Conservation (phyloP, 345 rosid genomes). For the Jatropha curcas region DNA sequence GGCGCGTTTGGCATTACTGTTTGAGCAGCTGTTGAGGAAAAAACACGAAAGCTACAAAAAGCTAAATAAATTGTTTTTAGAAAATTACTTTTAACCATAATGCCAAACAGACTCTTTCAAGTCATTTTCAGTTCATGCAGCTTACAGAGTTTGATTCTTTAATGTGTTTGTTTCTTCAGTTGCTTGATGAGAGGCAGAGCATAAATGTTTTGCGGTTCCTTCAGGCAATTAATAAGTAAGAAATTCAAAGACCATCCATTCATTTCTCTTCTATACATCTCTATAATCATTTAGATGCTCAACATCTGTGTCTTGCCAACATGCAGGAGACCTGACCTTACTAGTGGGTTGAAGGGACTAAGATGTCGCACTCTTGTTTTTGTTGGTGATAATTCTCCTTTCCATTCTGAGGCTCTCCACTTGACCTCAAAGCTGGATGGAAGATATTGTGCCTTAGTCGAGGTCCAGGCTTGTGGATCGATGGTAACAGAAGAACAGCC, state of each 20-base stretch:
- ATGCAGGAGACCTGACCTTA: slow-evolving; percentile 83
- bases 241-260: neutral
- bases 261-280: neutral
- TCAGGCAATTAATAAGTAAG: slow-evolving; percentile 26
- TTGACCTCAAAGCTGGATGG: slow-evolving; percentile 81
- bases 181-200: slow-evolving; percentile 36
- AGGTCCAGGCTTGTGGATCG: slow-evolving; percentile 47
- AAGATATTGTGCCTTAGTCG: slow-evolving; percentile 83
- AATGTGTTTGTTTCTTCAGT: slow-evolving; percentile 16
- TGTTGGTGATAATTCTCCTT: slow-evolving; percentile 85
- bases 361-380: slow-evolving; percentile 81
- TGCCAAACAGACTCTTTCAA: too few species aligned
- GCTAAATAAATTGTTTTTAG: too few species aligned
- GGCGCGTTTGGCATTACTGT: too few species aligned
- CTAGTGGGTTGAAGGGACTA: slow-evolving; percentile 69
- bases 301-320: slow-evolving; percentile 4
- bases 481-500: slow-evolving; percentile 40
- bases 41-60: too few species aligned
- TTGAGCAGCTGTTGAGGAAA: too few species aligned
- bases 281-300: neutral
- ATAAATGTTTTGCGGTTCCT: slow-evolving; percentile 28
- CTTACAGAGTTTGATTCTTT: neutral
- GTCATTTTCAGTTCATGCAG: neutral
- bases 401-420: slow-evolving; percentile 80
- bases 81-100: too few species aligned